Base-by-base conservation (phyloP, 208 protist species). In the Kentomonas sorsogonicus region DNA sequence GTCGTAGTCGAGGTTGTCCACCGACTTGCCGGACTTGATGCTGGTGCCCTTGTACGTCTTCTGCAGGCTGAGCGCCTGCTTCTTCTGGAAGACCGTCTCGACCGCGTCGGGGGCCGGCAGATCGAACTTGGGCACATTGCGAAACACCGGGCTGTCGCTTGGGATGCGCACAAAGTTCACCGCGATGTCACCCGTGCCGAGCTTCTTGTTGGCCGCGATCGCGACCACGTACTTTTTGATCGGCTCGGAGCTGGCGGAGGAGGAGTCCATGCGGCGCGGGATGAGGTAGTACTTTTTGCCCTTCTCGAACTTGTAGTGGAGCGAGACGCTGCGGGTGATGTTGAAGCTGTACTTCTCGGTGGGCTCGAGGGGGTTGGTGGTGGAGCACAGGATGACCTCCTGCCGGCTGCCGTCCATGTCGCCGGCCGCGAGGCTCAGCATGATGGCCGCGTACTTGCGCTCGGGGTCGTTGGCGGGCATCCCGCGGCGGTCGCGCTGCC, bases 401-500 rank as follows among this genome's bases (percentile, higher is more conserved):
- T 79, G 68, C 40, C 44, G 50, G 11, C 45, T 58, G 10, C 69
- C 63, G 41, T 64, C 39, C 11, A 64, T 46, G 44, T 70, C 60
- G n/a, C 63, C 70, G 47, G 66, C 29, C 1, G 60, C 66, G 13
- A 86, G 53, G 36, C 62, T 73, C 45, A 86, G 22, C 67, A 86
- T 77, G 23, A 86, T 54, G 11, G 63, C 63, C 7, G 74, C 69
- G 65, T 82, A 86, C 55, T 69, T 64, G 56, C 47, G 52, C 31
- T 86, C 78, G 1, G 66, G 30, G 53, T 79, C 67, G 13, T 40
- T 66, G 23, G 27, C 47, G 36, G 47, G 26, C 36, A 86, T 71
- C 13, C 66, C 74, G 47, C 74, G 74, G n/a, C 54, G 57, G 51
- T 86, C 78, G 53, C 79, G 82, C 53, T 84, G 80, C 31, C 68